These are phyloP conservation scores for Flaveria robusta DNA, from an alignment of 129 eudicot species.

Conservation along the genomic window DNA sequence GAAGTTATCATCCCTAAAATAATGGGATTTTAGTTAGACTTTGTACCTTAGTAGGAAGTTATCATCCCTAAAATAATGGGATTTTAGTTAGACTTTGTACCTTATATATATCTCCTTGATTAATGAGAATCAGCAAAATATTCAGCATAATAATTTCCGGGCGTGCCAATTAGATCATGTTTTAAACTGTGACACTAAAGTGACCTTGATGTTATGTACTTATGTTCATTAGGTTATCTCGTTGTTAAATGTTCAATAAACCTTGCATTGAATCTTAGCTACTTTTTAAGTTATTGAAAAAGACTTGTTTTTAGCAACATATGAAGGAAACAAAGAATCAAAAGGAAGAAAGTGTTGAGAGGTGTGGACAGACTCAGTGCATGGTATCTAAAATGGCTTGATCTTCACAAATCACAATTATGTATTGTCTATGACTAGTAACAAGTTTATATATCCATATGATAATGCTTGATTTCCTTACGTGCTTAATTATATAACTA, in stretches of 20 bases:
- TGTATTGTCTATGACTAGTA: not conserved
- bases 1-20: too few relatives aligned
- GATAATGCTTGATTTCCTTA: not conserved
- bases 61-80: too few relatives aligned
- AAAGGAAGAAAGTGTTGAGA: not conserved
- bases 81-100: too few relatives aligned
- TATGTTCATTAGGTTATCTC: slow-evolving; percentile 14
- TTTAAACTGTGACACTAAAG: not conserved
- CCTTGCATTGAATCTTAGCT: not conserved
- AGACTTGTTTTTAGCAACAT: not conserved
- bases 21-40: too few relatives aligned
- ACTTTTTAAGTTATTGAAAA: not conserved
- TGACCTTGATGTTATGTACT: not conserved
- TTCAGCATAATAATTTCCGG: slow-evolving; percentile 39
- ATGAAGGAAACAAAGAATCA: not conserved
- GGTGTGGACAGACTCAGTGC: slow-evolving; percentile 48
- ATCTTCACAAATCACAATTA: not conserved
- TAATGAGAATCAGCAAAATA: too few relatives aligned
- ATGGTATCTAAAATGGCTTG: slow-evolving; percentile 48
- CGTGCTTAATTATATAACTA: too few relatives aligned
- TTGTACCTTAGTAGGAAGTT: too few relatives aligned
- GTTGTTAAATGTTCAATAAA: not conserved
- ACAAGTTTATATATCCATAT: not conserved
- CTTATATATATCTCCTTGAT: too few relatives aligned
- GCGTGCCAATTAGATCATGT: slow-evolving; percentile 42